These are phyloP conservation scores for Aquilaria agallochum DNA, from an alignment of 441 rosid species.

Conservation along the genomic window DNA sequence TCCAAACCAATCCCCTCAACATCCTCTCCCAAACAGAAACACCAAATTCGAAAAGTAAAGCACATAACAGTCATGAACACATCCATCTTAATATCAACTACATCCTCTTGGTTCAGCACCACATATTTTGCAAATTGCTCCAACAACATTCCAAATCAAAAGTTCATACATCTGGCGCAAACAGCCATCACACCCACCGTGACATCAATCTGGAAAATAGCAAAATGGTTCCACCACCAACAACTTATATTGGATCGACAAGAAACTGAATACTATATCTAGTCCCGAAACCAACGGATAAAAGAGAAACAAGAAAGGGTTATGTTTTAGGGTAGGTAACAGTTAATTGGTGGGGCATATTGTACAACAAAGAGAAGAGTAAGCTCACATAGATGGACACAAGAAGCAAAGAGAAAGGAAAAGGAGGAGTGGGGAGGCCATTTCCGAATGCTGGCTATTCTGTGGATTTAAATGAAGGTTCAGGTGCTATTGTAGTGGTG, in stretches of 20 bases:
- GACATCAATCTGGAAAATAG: no score
- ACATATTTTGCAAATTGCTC: slow-evolving; percentile 16
- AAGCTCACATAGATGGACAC: neutral
- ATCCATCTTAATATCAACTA: slow-evolving; percentile 28
- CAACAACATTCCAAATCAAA: slow-evolving; percentile 29
- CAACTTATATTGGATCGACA: slow-evolving; percentile 6
- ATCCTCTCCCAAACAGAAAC: slow-evolving; percentile 45
- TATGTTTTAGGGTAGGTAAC: no score
- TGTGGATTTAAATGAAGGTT: no score
- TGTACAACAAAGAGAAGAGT: slow-evolving; percentile 2
- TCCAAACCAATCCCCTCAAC: slow-evolving; percentile 39
- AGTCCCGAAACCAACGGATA: no score
- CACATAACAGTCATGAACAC: slow-evolving; percentile 38
- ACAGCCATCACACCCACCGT: slow-evolving; percentile 18
- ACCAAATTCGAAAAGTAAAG: slow-evolving; percentile 43
- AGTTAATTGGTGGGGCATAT: neutral
- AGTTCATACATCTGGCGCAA: slow-evolving; percentile 25
- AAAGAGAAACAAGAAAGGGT: no score
- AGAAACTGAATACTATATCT: neutral
- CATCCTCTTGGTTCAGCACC: slow-evolving; percentile 28
- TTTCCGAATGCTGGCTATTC: no score
- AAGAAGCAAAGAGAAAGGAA: no score
- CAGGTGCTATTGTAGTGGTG: no score
- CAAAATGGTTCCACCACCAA: no score
- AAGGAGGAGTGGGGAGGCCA: no score